Conservation (phyloP, 192 early-diverging fungal genomes). For the Phycomyces blakesleeanus region DNA sequence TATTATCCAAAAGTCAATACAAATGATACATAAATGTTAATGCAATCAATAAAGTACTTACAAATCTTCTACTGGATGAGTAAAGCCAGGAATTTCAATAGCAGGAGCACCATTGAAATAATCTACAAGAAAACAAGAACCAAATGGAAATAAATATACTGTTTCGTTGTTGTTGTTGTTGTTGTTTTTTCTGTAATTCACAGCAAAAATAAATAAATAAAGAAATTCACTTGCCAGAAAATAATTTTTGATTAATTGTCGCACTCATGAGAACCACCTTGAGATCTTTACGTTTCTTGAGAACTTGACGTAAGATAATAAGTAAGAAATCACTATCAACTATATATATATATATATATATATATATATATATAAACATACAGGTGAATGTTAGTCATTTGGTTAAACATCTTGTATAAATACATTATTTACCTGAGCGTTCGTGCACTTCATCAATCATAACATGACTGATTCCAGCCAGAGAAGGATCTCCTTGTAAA, state of each 20-base stretch:
- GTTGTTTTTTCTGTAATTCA: no score
- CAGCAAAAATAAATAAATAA: not conserved
- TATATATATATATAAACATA: no score
- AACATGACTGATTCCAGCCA: constrained; percentile 67
- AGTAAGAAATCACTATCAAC: constrained; percentile 76
- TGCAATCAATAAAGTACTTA: constrained; percentile 26
- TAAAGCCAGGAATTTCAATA: constrained; percentile 71
- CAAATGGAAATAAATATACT: no score
- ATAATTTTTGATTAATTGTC: constrained; percentile 64
- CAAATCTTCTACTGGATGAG: constrained; percentile 67
- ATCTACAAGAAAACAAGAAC: no score
- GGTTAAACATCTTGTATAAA: no score
- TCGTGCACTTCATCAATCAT: constrained; percentile 85
- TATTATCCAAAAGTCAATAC: no score
- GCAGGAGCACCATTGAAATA: constrained; percentile 62
- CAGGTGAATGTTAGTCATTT: no score
- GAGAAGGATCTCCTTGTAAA: constrained; percentile 56
- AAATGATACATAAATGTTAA: no score
- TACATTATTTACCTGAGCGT: constrained; percentile 37
- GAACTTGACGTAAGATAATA: constrained; percentile 58
- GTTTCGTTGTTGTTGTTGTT: no score
- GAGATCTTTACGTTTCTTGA: constrained; percentile 49
- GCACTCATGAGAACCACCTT: constrained; percentile 73
- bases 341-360: no score
- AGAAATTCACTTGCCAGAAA: constrained; percentile 32